Base-by-base conservation (phyloP, 139 green algal species). In the Haematococcus sp. region DNA sequence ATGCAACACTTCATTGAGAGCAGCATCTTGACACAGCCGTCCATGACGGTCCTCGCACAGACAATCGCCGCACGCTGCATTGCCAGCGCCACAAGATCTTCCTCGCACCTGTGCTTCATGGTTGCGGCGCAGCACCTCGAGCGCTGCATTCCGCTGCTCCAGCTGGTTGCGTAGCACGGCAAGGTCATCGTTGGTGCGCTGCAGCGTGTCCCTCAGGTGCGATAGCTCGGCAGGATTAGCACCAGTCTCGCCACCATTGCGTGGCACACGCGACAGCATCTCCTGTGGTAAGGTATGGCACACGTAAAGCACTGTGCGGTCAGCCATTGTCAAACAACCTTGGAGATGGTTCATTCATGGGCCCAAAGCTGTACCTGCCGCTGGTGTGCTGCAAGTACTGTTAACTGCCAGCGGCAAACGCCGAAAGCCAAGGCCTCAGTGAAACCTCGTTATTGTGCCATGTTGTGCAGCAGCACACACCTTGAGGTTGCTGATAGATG, bases 91-190 rank as follows among this genome's bases (percentile, higher is more conserved):
- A 34, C 2, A 7, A 79, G 30, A 46, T 76, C 40, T 16, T 78
- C 65, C 46, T n/a, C n/a, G 5, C 31, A 84, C 76, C 83, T 88
- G 75, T 44, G 69, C 33, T 55, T 84, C 83, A 51, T 80, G 75
- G 74, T 77, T 79, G 27, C 63, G 35, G 30, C 73, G 73, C 22
- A 83, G 70, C 32, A 83, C 30, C 34, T 83, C 80, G 13, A 83
- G 65, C 23, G 74, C 74, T 0, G 84, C 84, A 5, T 86, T 80
- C 40, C 79, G 71, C 65, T 89, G 84, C 49, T 87, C 82, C 49
- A 88, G 74, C 17, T 71, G 73, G 33, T 71, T 82, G 33, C 78
- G 75, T 28, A 87, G 61, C 77, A 82, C 70, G 13, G 79, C 70
- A 22, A 76, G 43, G 63, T 85, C 80, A 52, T 82, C 75, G n/a